Base-by-base conservation (phyloP, 208 protist genomes). In the Cochliopodium minus region DNA sequence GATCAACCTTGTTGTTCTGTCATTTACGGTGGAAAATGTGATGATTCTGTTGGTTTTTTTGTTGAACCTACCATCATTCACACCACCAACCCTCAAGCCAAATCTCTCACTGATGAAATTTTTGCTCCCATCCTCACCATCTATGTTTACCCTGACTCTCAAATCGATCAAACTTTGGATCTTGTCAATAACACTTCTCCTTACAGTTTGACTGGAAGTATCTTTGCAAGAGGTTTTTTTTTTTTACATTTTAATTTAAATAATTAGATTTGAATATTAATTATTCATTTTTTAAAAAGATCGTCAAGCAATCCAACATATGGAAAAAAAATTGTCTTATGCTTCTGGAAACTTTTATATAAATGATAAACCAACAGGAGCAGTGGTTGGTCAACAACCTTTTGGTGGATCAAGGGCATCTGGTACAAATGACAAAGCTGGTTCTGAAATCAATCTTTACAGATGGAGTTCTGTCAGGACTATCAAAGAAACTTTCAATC, bases 401-500 rank as follows among this genome's bases (percentile, higher is more conserved):
- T 97, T 96, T 62, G 91, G 88, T 58, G 88, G 89, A 35, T 65
- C 74, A 29, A 73, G 84, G 20, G 64, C 64, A 23, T 88, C 81
- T 51, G 91, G 91, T 47, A 93, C 88, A 35, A 95, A 95, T 70
- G 90, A 96, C 71, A 96, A 95, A 78, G 86, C 89, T 33, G 91
- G 91, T 35, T 75, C 72, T 13, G 63, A 70, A 5, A 64, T 78
- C 33, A 93, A 92, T 71, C 57, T 96, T 2, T 73, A 7, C 1
- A 64, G 67, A 51, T 81, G 77, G 67, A 48, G 52, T 10, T 87
- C 82, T 17, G 65, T 83, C 26, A 73, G 84, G 26, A 78, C 89
- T 13, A 91, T 94, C 63, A 96, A 96, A 73, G 91, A 96, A 69
- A 92, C 71, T 67, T 91, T 94, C n/a, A n/a, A n/a, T n/a, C n/a